Base-by-base conservation (phyloP, 768 basidiomycete species). In the Tricholomella constricta region DNA sequence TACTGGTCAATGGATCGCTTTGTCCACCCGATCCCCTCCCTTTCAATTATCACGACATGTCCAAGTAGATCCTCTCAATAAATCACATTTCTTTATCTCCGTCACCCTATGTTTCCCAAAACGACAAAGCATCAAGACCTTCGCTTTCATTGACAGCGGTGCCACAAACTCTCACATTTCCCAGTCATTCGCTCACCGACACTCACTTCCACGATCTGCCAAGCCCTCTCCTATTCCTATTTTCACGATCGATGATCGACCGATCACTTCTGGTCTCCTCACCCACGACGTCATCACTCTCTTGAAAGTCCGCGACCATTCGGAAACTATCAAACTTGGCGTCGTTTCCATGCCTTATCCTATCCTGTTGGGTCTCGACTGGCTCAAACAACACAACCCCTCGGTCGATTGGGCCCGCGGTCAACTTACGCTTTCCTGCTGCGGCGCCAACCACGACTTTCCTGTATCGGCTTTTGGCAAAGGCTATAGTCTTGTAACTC, bases 191-290 rank as follows among this genome's bases (percentile, higher is more conserved):
- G 62, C 69, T 9, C 47, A 61, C 35, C 53, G 66, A 10, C 68
- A 76, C 46, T 64, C 63, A 15, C 57, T 75, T 35, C 62, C 70
- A 14, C 64, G 64, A n/a, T 54, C 60, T 53, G 40, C 53, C 2
- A 70, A 70, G 61, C 52, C 65, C 29, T 49, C 55, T 15, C 70
- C 72, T 15, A 51, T 70, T 47, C n/a, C n/a, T n/a, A n/a, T n/a
- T n/a, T n/a, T n/a, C n/a, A n/a, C n/a, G n/a, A n/a, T n/a, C n/a
- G n/a, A 41, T 17, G 63, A 74, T 54, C 61, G 69, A 40, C 75
- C 71, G 9, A 68, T 75, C 32, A 65, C 70, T 26, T 73, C 70
- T 44, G 76, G 76, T 9, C 55, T 72, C 8, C 65, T 76, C 43
- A 75, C 72, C 32, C 71, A 76, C 38, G 68, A 73, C 50, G 62